Conservation (phyloP, 2,329 filamentous ascomycete species). For the Hypomyces perniciosus region DNA sequence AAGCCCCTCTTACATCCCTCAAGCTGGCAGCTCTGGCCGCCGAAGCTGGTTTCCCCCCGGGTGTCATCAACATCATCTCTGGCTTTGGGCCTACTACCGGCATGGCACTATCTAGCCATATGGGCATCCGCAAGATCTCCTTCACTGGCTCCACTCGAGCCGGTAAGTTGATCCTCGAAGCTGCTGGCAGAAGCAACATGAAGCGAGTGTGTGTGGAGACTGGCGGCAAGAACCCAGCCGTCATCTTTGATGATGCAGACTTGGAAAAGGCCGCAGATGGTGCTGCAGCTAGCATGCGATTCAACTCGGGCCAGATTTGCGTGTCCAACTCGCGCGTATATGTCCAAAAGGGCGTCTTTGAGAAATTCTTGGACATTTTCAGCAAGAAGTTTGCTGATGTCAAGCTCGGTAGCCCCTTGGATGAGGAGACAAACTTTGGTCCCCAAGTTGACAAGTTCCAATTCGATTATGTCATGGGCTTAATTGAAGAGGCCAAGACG, state of each 20-base stretch:
- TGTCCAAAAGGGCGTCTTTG: constrained; percentile 50
- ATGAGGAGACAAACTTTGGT: constrained; percentile 27
- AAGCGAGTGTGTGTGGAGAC: constrained; percentile 56
- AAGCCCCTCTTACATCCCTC: constrained; percentile 54
- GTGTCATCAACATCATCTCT: constrained; percentile 67
- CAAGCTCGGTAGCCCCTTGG: constrained; percentile 20
- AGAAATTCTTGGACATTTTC: constrained; percentile 55
- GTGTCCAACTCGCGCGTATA: constrained; percentile 53
- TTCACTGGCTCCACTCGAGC: constrained; percentile 68
- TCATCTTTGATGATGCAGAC: constrained; percentile 56
- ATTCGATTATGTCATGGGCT: constrained; percentile 56
- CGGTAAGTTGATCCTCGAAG: constrained; percentile 62
- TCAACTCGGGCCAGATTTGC: constrained; percentile 55
- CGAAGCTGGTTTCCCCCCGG: constrained; percentile 67
- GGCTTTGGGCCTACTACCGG: constrained; percentile 62
- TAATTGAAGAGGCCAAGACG: constrained; percentile 36
- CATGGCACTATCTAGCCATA: constrained; percentile 58
- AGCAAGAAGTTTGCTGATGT: constrained; percentile 48
- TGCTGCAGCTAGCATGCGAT: constrained; percentile 34
- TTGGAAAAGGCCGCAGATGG: constrained; percentile 55
- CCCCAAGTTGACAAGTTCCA: constrained; percentile 53
- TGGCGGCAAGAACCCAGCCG: constrained; percentile 53
- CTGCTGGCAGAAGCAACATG: constrained; percentile 49
- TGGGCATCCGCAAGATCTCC: constrained; percentile 63
- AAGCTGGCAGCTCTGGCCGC: constrained; percentile 59